Conservation (phyloP, 305 asterid species). For the Petunia hybrid region DNA sequence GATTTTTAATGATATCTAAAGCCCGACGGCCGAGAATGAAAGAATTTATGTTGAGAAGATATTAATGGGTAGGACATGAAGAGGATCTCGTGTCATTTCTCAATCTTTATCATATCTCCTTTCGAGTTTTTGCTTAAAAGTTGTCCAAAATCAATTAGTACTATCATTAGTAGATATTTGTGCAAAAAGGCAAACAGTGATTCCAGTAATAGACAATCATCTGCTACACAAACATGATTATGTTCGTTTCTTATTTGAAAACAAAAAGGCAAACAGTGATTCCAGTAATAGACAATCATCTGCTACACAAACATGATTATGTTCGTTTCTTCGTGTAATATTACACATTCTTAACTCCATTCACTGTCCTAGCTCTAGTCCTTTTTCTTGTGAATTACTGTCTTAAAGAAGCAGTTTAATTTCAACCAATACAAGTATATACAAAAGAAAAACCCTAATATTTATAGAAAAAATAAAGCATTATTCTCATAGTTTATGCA, state of each 20-base stretch:
- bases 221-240: background rate
- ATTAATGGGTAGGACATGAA: background rate
- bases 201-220: background rate
- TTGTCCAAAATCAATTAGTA: background rate
- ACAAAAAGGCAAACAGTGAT: background rate
- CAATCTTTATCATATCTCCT: background rate
- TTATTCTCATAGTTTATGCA: too few relatives aligned
- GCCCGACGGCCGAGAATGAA: background rate
- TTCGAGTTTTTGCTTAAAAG: background rate
- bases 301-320: background rate
- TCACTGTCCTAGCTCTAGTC: too few relatives aligned
- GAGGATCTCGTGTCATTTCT: background rate
- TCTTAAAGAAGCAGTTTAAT: too few relatives aligned
- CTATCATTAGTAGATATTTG: background rate
- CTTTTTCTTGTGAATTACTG: too few relatives aligned
- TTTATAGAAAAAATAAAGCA: too few relatives aligned
- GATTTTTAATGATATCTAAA: background rate
- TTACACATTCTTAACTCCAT: too few relatives aligned
- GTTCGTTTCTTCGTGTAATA: background rate
- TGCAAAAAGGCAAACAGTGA: background rate
- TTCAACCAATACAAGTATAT: too few relatives aligned
- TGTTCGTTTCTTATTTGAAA: background rate
- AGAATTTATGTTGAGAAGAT: background rate
- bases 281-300: background rate
- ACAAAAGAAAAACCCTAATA: too few relatives aligned